Conservation (phyloP, 2,329 filamentous ascomycete genomes). For the Neonectria magnoliae region DNA sequence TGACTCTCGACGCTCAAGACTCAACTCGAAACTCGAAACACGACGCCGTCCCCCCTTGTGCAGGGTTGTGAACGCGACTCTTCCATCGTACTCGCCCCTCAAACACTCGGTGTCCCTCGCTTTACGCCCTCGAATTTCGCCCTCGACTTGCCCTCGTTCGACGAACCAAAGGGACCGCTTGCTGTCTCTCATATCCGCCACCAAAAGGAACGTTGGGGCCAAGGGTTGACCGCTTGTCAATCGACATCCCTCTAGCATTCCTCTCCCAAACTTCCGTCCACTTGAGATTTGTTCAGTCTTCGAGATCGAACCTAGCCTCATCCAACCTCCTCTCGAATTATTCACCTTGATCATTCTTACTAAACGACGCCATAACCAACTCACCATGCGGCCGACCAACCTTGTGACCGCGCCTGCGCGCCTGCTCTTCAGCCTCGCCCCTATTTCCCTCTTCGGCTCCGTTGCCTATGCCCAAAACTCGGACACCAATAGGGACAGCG, state of each 20-base stretch:
- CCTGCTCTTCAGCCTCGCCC: constrained; percentile 42
- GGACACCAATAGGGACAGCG: constrained; percentile 29
- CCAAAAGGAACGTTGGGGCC: not conserved
- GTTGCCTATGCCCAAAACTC: constrained; percentile 48
- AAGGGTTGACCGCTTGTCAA: constrained; percentile 1
- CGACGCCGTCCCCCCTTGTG: not conserved
- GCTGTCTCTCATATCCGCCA: not conserved
- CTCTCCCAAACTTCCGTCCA: not conserved
- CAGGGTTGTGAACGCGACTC: not conserved
- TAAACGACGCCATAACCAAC: constrained; percentile 1
- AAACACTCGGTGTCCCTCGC: not conserved
- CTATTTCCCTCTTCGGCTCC: constrained; percentile 43
- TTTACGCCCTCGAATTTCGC: not conserved
- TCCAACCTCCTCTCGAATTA: not conserved
- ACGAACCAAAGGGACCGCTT: not conserved
- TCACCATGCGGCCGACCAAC: constrained; percentile 43
- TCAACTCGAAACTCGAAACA: not conserved
- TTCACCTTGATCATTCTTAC: not conserved
- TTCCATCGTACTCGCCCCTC: not conserved
- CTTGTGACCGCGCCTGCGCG: constrained; percentile 40
- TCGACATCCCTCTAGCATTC: constrained; percentile 15
- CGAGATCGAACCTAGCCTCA: not conserved
- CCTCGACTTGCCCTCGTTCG: constrained; percentile 6
- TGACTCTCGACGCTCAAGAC: not conserved
- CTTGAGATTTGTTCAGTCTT: not conserved